phyloP scores from a whole-genome alignment of 1,139 yeast genomes.

The Taphrina pruni region DNA sequence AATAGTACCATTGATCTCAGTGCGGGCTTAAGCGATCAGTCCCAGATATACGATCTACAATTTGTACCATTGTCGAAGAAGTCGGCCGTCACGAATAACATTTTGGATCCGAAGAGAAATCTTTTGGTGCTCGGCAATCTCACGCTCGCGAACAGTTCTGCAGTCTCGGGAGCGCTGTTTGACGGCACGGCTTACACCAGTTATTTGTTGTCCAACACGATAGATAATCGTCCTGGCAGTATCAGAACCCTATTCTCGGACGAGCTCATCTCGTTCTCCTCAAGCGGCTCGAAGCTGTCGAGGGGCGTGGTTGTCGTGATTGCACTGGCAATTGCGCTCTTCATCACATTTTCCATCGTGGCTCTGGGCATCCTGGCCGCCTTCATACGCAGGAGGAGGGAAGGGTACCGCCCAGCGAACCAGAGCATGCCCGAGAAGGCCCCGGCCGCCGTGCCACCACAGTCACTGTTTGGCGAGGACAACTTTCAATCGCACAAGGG shows the following conservation, averaged over 20 bases:
- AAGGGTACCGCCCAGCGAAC: constrained; percentile 51
- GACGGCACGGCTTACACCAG: constrained; percentile 80
- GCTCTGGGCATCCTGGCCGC: constrained; percentile 65
- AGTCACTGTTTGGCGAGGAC: constrained; percentile 28
- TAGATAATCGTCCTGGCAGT: constrained; percentile 46
- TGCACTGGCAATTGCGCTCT: constrained; percentile 85
- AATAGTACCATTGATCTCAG: constrained; percentile 49
- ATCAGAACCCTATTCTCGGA: constrained; percentile 48
- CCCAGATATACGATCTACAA: constrained; percentile 51
- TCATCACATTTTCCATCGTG: constrained; percentile 73
- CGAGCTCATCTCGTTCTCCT: constrained; percentile 36
- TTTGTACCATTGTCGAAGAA: constrained; percentile 49
- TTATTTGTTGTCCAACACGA: constrained; percentile 56
- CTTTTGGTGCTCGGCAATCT: constrained; percentile 71
- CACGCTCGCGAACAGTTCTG: constrained; percentile 61
- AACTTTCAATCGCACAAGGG: constrained; percentile 25
- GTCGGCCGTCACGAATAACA: constrained; percentile 51
- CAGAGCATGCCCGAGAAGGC: constrained; percentile 26
- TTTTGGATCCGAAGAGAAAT: constrained; percentile 57
- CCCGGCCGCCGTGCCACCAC: constrained; percentile 18
- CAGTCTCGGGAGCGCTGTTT: constrained; percentile 69
- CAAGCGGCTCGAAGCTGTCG: constrained; percentile 49
- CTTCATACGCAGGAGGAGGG: constrained; percentile 58
- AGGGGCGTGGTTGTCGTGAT: constrained; percentile 85
- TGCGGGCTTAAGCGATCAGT: constrained; percentile 52